Evolutionary conservation across 1,139 yeast species (phyloP).

Genomic region (Yamadazyma aaseri): DNA sequence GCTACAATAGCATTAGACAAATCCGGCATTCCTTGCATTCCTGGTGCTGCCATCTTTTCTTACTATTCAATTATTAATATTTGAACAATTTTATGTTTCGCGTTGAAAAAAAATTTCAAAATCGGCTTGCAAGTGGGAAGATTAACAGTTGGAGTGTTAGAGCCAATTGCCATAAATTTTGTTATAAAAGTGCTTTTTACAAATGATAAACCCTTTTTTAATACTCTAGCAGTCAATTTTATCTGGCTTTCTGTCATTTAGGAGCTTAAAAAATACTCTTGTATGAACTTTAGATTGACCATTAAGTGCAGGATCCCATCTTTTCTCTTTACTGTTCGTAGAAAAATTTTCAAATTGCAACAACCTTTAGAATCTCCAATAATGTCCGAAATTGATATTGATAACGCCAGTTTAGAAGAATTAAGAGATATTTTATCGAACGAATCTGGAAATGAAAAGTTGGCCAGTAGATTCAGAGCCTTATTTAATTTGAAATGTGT

Average conservation of each 20-base stretch:
- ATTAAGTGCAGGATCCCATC: constrained; percentile 1
- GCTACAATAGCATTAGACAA: constrained; percentile 97
- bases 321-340: neutral
- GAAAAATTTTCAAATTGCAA: constrained; percentile 2
- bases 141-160: no score
- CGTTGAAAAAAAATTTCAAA: constrained; percentile 19
- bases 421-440: constrained; percentile 69
- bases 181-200: no score
- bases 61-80: constrained; percentile 1
- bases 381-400: constrained; percentile 42
- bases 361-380: neutral
- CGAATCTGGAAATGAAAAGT: constrained; percentile 62
- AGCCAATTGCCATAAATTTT: no score
- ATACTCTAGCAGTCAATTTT: no score
- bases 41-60: constrained; percentile 27
- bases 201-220: no score
- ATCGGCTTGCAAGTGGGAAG: no score
- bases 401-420: constrained; percentile 58
- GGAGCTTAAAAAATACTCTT: no score
- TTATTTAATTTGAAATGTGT: constrained; percentile 83
- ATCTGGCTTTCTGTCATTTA: no score
- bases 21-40: constrained; percentile 74
- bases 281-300: no score
- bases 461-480: constrained; percentile 90
- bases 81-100: constrained; percentile 9